Evolutionary conservation across 2,329 filamentous ascomycete genomes (phyloP), one percentile per base, ranked within the genome.

Genomic region (Aspergillus clavatus): DNA sequence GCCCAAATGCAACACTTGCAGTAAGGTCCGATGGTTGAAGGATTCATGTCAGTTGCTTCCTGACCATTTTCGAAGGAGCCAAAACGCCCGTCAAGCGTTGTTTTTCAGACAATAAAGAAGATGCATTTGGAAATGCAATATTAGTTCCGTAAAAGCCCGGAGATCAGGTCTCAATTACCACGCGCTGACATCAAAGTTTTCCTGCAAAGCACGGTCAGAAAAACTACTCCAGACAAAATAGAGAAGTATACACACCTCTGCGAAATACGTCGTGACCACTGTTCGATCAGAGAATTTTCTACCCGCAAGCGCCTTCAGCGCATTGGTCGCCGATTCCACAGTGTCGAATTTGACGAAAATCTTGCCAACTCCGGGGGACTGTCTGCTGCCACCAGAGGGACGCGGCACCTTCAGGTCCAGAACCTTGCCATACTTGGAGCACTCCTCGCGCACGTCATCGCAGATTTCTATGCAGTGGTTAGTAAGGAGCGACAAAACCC

Each of bases 201-300:
- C 91, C 83, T 90, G 51, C 26, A 38, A 48, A 23, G 35, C 7
- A 35, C 18, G 11, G 45, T 49, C 47, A 54, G 45, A 58, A 75
- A 26, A 10, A 26, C 29, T n/a, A n/a, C n/a, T n/a, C n/a, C 8
- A 7, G 31, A 11, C 5, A 14, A 23, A 12, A 31, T n/a, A 16
- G 33, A 45, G 40, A 33, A 27, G 5, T 28, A 28, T 41, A 50
- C 74, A 68, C 73, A 88, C 87, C 80, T 97, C 94, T 18, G 89
- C 87, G 68, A 96, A 98, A 71, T 93, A 96, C 3, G 93, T 97
- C 2, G 88, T 89, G 10, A 98, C 89, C 22, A 98, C 94, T 3
- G 93, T 98, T 58, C 94, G 82, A 71, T 97, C 89, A 0, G 90
- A 87, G 66, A 98, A 99, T 67, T 97, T 96, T 54, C 94, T 81